Percentiles rank a stretch among this genome's conserved stretches.
phyloP scores from a whole-genome alignment of 495 filamentous ascomycete species.

The Zalerion maritima region DNA sequence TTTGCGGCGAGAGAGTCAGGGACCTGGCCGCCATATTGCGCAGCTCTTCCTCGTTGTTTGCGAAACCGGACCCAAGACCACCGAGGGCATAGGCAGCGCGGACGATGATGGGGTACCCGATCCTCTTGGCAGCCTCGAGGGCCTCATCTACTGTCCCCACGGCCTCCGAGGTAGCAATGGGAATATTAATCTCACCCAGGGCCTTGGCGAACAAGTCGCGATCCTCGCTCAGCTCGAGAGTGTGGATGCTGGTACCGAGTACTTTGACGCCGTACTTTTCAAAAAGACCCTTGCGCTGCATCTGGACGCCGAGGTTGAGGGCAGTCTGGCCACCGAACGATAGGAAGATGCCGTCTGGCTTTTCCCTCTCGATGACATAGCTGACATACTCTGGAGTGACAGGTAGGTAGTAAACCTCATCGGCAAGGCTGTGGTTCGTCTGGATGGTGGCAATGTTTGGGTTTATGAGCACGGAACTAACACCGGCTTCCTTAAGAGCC shows the following conservation, averaged over 20 bases:
- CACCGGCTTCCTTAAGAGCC: slow-evolving; percentile 93
- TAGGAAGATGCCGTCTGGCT: slow-evolving; percentile 90
- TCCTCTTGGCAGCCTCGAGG: slow-evolving; percentile 63
- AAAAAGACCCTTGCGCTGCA: slow-evolving; percentile 92
- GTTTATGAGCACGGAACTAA: slow-evolving; percentile 91
- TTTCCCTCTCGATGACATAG: slow-evolving; percentile 90
- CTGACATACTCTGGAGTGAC: slow-evolving; percentile 92
- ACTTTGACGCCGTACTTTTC: slow-evolving; percentile 90
- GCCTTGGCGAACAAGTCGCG: slow-evolving; percentile 91
- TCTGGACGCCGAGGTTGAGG: slow-evolving; percentile 89
- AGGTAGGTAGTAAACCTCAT: slow-evolving; percentile 97
- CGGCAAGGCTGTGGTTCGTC: slow-evolving; percentile 86
- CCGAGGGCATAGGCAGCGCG: slow-evolving; percentile 92
- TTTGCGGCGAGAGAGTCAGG: slow-evolving; percentile 88
- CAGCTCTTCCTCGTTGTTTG: slow-evolving; percentile 82
- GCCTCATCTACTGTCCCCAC: slow-evolving; percentile 84
- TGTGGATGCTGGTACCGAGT: slow-evolving; percentile 86
- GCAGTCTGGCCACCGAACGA: slow-evolving; percentile 96
- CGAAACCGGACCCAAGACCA: slow-evolving; percentile 94
- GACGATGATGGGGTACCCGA: slow-evolving; percentile 96
- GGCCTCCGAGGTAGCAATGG: slow-evolving; percentile 89
- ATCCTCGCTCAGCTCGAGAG: slow-evolving; percentile 88
- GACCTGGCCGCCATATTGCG: slow-evolving; percentile 84
- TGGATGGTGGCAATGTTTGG: slow-evolving; percentile 99
- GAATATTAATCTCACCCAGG: slow-evolving; percentile 78